These are phyloP conservation scores for Colletotrichum somersetense DNA, from an alignment of 2,329 filamentous ascomycete species.

Conservation along the genomic window DNA sequence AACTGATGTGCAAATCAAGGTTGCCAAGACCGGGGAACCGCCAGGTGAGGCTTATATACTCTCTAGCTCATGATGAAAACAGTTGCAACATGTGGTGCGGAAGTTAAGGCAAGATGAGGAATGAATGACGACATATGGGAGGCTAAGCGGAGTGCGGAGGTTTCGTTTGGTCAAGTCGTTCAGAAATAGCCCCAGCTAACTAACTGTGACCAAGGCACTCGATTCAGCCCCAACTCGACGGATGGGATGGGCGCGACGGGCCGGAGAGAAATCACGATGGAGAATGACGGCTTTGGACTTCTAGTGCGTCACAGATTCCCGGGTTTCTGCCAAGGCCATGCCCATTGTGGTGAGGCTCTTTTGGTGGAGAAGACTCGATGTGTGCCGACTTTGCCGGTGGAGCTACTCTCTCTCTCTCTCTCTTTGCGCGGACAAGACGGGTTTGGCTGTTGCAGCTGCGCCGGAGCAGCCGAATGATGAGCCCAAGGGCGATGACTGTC, in stretches of 20 bases:
- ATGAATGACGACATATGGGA: constrained; percentile 38
- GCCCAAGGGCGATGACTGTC: constrained; percentile 15
- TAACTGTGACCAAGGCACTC: constrained; percentile 14
- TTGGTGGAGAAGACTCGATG: constrained; percentile 22
- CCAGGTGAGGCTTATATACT: constrained; percentile 34
- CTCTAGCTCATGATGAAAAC: neutral
- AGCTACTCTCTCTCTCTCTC: neutral
- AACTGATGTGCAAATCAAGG: neutral
- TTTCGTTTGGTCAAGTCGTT: constrained; percentile 13
- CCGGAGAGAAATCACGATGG: constrained; percentile 25
- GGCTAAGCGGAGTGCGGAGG: constrained; percentile 22
- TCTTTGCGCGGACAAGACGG: neutral
- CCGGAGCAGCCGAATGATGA: constrained; percentile 6
- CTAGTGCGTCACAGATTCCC: constrained; percentile 13
- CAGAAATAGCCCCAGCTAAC: neutral
- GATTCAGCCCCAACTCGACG: neutral
- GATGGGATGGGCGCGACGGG: constrained; percentile 15
- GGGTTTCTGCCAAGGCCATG: constrained; percentile 34
- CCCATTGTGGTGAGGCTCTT: constrained; percentile 7
- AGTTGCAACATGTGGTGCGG: neutral
- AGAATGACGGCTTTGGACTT: neutral
- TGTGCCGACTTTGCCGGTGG: constrained; percentile 38
- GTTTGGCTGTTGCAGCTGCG: constrained; percentile 1
- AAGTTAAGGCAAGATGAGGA: constrained; percentile 25
- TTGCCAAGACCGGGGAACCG: constrained; percentile 14